Conservation (phyloP, 2,329 filamentous ascomycete genomes). For the Malbranchea zuffiana region DNA sequence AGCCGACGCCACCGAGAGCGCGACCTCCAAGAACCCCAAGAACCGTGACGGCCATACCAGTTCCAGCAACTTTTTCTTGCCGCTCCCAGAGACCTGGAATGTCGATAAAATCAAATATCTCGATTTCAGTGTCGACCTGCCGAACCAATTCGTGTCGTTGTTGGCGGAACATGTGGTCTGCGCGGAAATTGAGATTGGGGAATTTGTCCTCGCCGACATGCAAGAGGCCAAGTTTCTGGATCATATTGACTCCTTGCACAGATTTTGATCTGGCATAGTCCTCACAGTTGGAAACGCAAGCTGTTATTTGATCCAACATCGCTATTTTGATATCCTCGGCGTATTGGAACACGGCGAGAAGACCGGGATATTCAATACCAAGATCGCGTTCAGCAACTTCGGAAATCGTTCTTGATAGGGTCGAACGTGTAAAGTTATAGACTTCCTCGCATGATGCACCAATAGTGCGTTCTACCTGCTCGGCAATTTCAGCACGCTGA, state of each 20-base stretch:
- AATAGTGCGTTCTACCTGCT: conserved; percentile 69
- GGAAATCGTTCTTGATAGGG: conserved; percentile 62
- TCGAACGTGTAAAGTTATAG: conserved; percentile 69
- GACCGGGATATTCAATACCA: conserved; percentile 73
- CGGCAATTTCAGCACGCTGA: conserved; percentile 65
- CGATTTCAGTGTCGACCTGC: conserved; percentile 76
- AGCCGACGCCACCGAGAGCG: conserved; percentile 70
- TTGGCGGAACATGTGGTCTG: conserved; percentile 87
- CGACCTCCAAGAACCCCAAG: conserved; percentile 74
- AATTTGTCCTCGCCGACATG: conserved; percentile 78
- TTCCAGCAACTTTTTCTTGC: conserved; percentile 90
- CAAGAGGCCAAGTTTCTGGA: conserved; percentile 76
- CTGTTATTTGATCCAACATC: conserved; percentile 79
- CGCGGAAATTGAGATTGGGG: conserved; percentile 72
- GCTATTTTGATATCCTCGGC: conserved; percentile 86
- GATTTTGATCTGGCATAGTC: conserved; percentile 71
- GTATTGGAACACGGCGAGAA: conserved; percentile 78
- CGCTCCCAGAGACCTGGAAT: conserved; percentile 68
- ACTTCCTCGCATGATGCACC: conserved; percentile 77
- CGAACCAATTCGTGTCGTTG: conserved; percentile 70
- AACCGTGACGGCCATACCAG: conserved; percentile 86
- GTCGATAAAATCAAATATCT: conserved; percentile 90
- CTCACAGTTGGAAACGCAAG: conserved; percentile 68
- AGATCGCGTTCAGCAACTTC: conserved; percentile 67
- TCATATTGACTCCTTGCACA: conserved; percentile 68